A percentile compares a stretch with the other conserved stretches of the same genome.
Evolutionary conservation across 2,329 filamentous ascomycete species (phyloP).

Genomic region (Sarocladiaceae sp.): DNA sequence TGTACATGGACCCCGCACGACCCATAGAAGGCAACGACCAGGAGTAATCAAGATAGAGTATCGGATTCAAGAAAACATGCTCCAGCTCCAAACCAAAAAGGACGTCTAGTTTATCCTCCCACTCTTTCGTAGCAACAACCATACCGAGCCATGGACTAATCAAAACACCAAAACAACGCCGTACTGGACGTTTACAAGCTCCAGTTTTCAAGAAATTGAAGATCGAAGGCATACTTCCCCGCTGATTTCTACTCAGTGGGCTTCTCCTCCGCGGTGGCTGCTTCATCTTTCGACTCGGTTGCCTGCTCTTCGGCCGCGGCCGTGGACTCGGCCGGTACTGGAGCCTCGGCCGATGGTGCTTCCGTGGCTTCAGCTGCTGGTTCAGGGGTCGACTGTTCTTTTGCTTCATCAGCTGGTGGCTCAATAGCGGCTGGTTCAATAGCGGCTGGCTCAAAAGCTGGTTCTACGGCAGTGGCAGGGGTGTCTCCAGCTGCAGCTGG

Average conservation of each 20-base stretch:
- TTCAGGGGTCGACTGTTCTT: not conserved
- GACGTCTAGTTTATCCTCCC: too few species aligned
- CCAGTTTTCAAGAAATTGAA: too few species aligned
- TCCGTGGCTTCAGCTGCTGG: not conserved
- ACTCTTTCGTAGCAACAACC: too few species aligned
- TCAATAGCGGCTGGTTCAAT: conserved; percentile 6
- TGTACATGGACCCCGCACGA: not conserved
- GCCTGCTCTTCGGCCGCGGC: conserved; percentile 6
- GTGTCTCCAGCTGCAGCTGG: not conserved
- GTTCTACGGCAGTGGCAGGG: not conserved
- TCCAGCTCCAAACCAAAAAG: too few species aligned
- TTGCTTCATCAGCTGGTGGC: not conserved
- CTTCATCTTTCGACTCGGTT: not conserved
- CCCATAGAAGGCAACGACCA: not conserved
- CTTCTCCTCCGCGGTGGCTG: conserved; percentile 2
- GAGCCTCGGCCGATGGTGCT: conserved; percentile 4
- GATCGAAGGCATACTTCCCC: too few species aligned
- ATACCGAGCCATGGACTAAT: too few species aligned
- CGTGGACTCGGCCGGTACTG: conserved; percentile 7
- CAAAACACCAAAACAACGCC: too few species aligned
- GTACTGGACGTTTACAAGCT: too few species aligned
- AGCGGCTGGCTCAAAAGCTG: not conserved
- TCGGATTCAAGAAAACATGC: too few species aligned
- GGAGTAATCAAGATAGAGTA: not conserved
- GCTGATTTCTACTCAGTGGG: not conserved